Percentiles rank a stretch among this genome's conserved stretches.
Conservation (phyloP, 148 eudicot species). For the Chenopodium album region DNA sequence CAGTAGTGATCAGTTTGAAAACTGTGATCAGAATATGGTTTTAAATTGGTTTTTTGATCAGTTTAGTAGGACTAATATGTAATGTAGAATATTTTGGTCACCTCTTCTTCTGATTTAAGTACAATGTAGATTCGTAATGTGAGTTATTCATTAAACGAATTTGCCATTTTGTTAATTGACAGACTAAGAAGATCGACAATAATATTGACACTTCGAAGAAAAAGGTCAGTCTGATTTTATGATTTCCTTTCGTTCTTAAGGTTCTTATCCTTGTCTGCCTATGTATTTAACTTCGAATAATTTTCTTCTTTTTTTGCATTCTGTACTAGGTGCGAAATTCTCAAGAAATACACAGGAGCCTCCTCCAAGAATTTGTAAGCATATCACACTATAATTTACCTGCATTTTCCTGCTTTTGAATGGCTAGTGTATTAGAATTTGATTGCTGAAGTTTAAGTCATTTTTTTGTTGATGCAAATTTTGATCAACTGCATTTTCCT, state of each 20-base stretch:
- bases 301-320: background rate
- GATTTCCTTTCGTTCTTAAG: background rate
- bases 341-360: slow-evolving; percentile 48
- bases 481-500: too few relatives aligned
- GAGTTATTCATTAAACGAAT: background rate
- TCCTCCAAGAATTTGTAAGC: slow-evolving; percentile 66
- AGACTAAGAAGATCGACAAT: slow-evolving; percentile 46
- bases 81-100: background rate
- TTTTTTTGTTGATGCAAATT: background rate
- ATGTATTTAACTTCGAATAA: background rate
- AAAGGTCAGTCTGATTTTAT: slow-evolving; percentile 46
- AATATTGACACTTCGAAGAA: slow-evolving; percentile 62
- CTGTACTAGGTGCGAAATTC: slow-evolving; percentile 53
- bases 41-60: background rate
- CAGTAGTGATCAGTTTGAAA: background rate
- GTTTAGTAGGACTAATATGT: background rate
- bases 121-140: background rate
- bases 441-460: background rate
- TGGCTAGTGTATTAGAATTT: background rate
- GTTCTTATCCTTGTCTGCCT: background rate
- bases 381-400: background rate
- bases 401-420: too few relatives aligned
- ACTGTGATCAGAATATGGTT: background rate
- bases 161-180: slow-evolving; percentile 15
- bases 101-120: background rate